These are phyloP conservation scores for Colletotrichum salicis DNA, from an alignment of 2,329 filamentous ascomycete genomes.

Conservation along the genomic window DNA sequence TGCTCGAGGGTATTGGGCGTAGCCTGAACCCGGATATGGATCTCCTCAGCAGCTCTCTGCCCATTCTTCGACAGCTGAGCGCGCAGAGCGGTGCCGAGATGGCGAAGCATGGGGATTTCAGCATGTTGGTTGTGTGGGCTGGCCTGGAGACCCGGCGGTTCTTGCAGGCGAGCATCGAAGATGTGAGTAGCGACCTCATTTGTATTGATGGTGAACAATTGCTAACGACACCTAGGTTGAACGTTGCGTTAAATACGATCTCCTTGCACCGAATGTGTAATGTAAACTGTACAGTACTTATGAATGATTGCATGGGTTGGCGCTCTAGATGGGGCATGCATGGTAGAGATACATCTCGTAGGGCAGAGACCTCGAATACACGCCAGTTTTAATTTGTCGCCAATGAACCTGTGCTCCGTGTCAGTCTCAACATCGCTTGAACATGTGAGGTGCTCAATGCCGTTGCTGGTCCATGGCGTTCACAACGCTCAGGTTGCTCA, in stretches of 20 bases:
- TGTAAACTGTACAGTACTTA: conserved; percentile 31
- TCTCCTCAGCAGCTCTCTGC: conserved; percentile 84
- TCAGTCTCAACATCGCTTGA: not conserved
- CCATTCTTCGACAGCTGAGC: conserved; percentile 88
- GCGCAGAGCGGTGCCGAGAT: conserved; percentile 78
- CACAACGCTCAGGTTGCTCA: no score
- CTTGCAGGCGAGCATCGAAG: conserved; percentile 89
- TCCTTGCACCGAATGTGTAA: conserved; percentile 86
- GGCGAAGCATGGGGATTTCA: conserved; percentile 78
- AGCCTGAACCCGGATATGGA: conserved; percentile 88
- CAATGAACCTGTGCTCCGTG: not conserved
- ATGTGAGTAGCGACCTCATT: conserved; percentile 64
- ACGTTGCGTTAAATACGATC: conserved; percentile 89
- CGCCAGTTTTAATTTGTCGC: not conserved
- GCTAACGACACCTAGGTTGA: conserved; percentile 69
- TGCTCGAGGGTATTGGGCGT: conserved; percentile 93
- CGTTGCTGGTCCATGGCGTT: no score
- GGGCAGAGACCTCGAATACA: conserved; percentile 24
- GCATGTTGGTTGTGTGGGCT: conserved; percentile 91
- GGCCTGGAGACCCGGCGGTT: conserved; percentile 90
- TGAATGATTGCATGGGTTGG: conserved; percentile 26
- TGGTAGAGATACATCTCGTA: conserved; percentile 23
- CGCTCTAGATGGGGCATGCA: conserved; percentile 7
- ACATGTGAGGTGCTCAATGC: no score
- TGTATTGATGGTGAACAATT: conserved; percentile 12